Percentiles rank a stretch among this genome's conserved stretches.
These are phyloP conservation scores for Colletotrichum chrysophilum DNA, from an alignment of 2,329 filamentous ascomycete genomes.

Conservation along the genomic window DNA sequence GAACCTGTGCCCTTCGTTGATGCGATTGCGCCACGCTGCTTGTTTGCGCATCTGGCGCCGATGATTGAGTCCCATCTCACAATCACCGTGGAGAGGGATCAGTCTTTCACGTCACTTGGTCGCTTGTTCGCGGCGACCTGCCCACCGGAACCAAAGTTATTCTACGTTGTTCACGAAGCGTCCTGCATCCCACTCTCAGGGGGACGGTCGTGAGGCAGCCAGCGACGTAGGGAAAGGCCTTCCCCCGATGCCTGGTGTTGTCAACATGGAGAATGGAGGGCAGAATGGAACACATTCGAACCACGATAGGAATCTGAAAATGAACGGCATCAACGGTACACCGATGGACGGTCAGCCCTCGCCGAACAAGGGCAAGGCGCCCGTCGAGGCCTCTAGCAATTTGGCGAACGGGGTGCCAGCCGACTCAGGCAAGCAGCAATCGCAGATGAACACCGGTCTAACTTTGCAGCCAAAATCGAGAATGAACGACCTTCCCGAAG, in stretches of 20 bases:
- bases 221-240: constrained; percentile 16
- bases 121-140: neutral
- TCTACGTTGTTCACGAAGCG: neutral
- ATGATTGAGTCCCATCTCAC: constrained; percentile 16
- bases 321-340: constrained; percentile 50
- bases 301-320: constrained; percentile 55
- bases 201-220: constrained; percentile 21
- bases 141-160: neutral
- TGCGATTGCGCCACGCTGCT: constrained; percentile 11
- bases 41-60: constrained; percentile 22
- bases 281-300: constrained; percentile 59
- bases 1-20: neutral
- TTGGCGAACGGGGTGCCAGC: constrained; percentile 29
- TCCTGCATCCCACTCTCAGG: neutral
- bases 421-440: constrained; percentile 23
- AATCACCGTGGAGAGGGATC: constrained; percentile 8
- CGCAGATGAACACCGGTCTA: constrained; percentile 11
- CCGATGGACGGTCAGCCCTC: constrained; percentile 26
- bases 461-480: constrained; percentile 24
- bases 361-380: constrained; percentile 37
- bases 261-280: constrained; percentile 61
- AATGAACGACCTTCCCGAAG: constrained; percentile 65
- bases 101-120: neutral
- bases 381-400: constrained; percentile 25
- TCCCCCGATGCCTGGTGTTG: constrained; percentile 53